phyloP scores from a whole-genome alignment of 192 early-diverging fungal genomes.

The Mortierella alpina region DNA sequence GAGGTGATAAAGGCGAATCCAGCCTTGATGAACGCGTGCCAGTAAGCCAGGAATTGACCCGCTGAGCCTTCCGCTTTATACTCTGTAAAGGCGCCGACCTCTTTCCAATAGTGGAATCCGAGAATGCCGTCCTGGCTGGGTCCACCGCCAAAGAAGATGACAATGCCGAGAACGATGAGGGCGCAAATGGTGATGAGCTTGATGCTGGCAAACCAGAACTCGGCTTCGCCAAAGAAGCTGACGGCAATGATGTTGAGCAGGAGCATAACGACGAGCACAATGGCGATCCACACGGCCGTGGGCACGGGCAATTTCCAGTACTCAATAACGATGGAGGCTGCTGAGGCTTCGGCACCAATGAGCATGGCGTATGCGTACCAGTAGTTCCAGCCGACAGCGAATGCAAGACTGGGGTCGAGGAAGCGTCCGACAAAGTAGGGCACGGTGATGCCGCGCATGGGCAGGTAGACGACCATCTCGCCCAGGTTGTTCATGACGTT shows the following conservation, averaged over 20 bases:
- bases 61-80: conserved; percentile 57
- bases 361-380: conserved; percentile 73
- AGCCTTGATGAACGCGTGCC: conserved; percentile 41
- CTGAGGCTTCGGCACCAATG: conserved; percentile 46
- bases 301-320: conserved; percentile 34
- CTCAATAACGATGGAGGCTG: conserved; percentile 31
- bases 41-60: conserved; percentile 67
- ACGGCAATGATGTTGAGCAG: conserved; percentile 60
- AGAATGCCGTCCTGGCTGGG: conserved; percentile 64
- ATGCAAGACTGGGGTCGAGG: conserved; percentile 66
- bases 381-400: conserved; percentile 76
- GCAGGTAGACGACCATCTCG: conserved; percentile 70
- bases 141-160: conserved; percentile 67
- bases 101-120: conserved; percentile 43
- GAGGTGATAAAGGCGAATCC: conserved; percentile 45
- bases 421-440: conserved; percentile 60
- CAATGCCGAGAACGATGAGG: conserved; percentile 48
- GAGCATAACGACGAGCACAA: conserved; percentile 56
- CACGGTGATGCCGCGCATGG: conserved; percentile 64
- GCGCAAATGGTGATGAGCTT: conserved; percentile 58
- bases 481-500: conserved; percentile 66
- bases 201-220: conserved; percentile 70
- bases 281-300: conserved; percentile 59
- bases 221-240: conserved; percentile 66
- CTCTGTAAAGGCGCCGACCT: conserved; percentile 32